phyloP scores from a whole-genome alignment of 2,329 filamentous ascomycete species.

The Ascosphaera apis region DNA sequence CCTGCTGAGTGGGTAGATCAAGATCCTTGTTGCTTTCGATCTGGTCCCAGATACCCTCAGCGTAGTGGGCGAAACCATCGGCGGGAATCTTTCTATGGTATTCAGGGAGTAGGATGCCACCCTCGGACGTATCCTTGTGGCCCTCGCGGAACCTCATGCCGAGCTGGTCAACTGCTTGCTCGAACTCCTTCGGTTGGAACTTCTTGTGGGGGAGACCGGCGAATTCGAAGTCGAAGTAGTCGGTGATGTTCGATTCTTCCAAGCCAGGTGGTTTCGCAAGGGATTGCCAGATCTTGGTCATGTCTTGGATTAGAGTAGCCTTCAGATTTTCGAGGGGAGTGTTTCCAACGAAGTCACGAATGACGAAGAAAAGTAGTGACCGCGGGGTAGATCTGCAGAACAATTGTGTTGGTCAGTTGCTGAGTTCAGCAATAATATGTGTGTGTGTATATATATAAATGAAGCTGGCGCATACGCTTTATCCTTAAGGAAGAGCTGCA shows the following conservation, averaged over 20 bases:
- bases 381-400: conserved; percentile 50
- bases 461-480: conserved; percentile 42
- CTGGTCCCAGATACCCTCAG: conserved; percentile 89
- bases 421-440: background rate
- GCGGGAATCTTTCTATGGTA: conserved; percentile 92
- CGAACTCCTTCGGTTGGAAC: conserved; percentile 78
- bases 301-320: conserved; percentile 71
- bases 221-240: conserved; percentile 98
- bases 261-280: conserved; percentile 79
- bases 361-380: conserved; percentile 93
- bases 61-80: conserved; percentile 88
- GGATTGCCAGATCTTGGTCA: conserved; percentile 76
- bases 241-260: conserved; percentile 71
- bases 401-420: background rate
- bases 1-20: conserved; percentile 88
- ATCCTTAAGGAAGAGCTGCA: conserved; percentile 92
- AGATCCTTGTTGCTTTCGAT: conserved; percentile 98
- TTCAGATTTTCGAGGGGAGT: conserved; percentile 80
- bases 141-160: conserved; percentile 64
- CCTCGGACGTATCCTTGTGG: conserved; percentile 48
- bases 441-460: background rate
- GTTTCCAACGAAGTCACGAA: conserved; percentile 82
- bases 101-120: conserved; percentile 71
- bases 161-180: conserved; percentile 54
- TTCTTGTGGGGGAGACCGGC: conserved; percentile 92